These are phyloP conservation scores for Xerocomus potaroensis DNA, from an alignment of 768 basidiomycete species.

Conservation along the genomic window DNA sequence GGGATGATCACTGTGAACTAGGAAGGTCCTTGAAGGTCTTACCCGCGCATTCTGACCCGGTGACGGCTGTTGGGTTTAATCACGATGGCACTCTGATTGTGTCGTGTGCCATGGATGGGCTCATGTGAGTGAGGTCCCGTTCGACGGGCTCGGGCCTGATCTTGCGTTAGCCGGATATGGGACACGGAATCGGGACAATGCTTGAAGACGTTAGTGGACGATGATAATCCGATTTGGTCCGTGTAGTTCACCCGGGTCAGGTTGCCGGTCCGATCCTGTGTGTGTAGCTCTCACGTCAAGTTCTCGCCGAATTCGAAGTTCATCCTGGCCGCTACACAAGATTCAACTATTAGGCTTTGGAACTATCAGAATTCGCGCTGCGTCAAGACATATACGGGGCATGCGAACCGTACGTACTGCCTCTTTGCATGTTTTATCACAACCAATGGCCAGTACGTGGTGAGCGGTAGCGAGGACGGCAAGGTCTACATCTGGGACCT, in stretches of 20 bases:
- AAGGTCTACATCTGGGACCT: conserved; percentile 90
- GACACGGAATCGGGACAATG: conserved; percentile 97
- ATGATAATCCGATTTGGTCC: conserved; percentile 91
- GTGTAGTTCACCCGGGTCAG: conserved; percentile 10
- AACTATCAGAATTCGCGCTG: conserved; percentile 88
- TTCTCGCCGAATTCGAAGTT: conserved; percentile 93
- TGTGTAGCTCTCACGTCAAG: conserved; percentile 72
- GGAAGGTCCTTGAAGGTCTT: conserved; percentile 83
- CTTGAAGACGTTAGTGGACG: conserved; percentile 93
- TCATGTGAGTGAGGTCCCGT: conserved; percentile 63
- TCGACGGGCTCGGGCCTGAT: conserved; percentile 5
- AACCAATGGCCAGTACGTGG: conserved; percentile 58
- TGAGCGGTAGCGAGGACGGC: conserved; percentile 87
- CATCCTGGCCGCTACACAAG: conserved; percentile 87
- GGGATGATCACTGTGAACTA: conserved; percentile 25
- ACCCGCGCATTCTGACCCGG: conserved; percentile 96
- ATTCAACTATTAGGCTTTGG: conserved; percentile 93
- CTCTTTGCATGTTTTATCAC: conserved; percentile 66
- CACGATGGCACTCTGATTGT: conserved; percentile 93
- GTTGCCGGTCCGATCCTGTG: conserved; percentile 7
- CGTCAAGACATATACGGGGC: conserved; percentile 89
- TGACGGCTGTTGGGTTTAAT: conserved; percentile 92
- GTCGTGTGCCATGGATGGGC: conserved; percentile 93
- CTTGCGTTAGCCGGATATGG: conserved; percentile 81
- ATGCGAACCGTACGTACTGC: conserved; percentile 82